Percentiles rank a stretch among this genome's conserved stretches.
Evolutionary conservation across 495 filamentous ascomycete species (phyloP).

Genomic region (Hyaloscypha finlandica): DNA sequence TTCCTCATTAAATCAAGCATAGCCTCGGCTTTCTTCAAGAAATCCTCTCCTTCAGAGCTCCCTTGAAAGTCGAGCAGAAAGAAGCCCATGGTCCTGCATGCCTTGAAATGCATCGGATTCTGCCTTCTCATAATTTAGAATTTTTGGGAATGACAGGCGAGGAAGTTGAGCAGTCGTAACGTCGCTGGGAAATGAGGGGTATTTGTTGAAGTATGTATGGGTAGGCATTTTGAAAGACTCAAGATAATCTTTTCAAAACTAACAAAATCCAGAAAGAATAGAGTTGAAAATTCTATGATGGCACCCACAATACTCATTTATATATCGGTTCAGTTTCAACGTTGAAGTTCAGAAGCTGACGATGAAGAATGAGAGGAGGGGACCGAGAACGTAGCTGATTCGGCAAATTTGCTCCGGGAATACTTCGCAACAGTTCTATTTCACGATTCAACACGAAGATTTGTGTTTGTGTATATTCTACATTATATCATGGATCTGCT

Average conservation of each 20-base stretch:
- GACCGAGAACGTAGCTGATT: too few relatives aligned
- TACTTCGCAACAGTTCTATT: too few relatives aligned
- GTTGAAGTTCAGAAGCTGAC: too few relatives aligned
- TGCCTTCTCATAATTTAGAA: conserved; percentile 21
- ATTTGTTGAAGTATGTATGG: conserved; percentile 20
- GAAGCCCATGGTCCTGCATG: conserved; percentile 34
- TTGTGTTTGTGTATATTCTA: background rate
- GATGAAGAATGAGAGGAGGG: too few relatives aligned
- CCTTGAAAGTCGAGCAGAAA: conserved; percentile 32
- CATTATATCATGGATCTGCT: too few relatives aligned
- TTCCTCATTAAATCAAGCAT: conserved; percentile 28
- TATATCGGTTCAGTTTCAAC: too few relatives aligned
- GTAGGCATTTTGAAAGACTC: conserved; percentile 20
- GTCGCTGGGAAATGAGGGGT: conserved; percentile 30
- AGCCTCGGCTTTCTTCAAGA: conserved; percentile 28
- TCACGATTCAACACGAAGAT: too few relatives aligned
- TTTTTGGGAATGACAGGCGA: conserved; percentile 21
- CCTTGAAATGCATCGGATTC: conserved; percentile 24
- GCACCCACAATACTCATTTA: too few relatives aligned
- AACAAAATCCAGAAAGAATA: too few relatives aligned
- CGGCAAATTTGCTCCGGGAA: too few relatives aligned
- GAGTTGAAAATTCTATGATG: too few relatives aligned
- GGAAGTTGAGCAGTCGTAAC: conserved; percentile 26
- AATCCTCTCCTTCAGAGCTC: conserved; percentile 19
- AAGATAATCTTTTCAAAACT: too few relatives aligned